phyloP scores from a whole-genome alignment of 257 asterid genomes.

The Solanum commersonii region DNA sequence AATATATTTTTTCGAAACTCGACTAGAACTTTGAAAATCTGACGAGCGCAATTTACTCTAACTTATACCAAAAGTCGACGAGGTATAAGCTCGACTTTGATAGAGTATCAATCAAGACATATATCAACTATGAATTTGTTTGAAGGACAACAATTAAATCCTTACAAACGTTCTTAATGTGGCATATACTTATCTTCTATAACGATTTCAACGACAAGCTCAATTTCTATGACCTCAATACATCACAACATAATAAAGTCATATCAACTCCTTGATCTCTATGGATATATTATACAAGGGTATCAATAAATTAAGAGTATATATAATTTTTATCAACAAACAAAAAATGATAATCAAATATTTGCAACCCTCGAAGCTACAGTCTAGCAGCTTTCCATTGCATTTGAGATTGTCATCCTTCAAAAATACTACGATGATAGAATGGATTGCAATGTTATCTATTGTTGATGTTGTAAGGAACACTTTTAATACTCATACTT shows the following conservation, averaged over 20 bases:
- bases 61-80: too few species aligned
- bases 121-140: neutral
- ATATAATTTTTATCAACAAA: too few species aligned
- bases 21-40: too few species aligned
- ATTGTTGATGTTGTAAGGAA: conserved; percentile 87
- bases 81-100: neutral
- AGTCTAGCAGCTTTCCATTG: neutral
- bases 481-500: conserved; percentile 14
- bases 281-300: too few species aligned
- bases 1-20: neutral
- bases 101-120: neutral
- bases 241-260: neutral
- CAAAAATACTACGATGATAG: conserved; percentile 33
- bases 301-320: neutral
- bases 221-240: neutral
- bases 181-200: neutral
- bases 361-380: too few species aligned
- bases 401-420: neutral
- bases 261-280: neutral
- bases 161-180: too few species aligned
- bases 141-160: neutral
- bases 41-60: too few species aligned
- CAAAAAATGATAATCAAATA: neutral
- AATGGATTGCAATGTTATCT: conserved; percentile 66
- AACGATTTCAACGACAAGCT: neutral